A percentile compares a stretch with the other conserved stretches of the same genome.
Evolutionary conservation across 148 eudicot genomes (phyloP).

Genomic region (Vaccinium macrocarpon): DNA sequence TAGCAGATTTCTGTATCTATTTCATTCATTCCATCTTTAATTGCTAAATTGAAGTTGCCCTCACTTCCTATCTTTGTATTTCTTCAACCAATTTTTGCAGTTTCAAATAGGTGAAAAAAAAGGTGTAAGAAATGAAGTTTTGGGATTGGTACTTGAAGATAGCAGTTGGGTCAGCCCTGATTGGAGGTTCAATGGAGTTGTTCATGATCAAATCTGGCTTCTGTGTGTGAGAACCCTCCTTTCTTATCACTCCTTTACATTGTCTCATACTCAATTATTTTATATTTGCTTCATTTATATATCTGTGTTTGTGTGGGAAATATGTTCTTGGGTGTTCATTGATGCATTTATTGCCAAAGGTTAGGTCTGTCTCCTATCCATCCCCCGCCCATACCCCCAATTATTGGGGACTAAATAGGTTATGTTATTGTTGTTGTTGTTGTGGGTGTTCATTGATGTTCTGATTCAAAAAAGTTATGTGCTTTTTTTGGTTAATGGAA

Average conservation of each 20-base stretch:
- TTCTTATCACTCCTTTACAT: conserved; percentile 7
- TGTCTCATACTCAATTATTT: neutral
- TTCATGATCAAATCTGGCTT: too few relatives aligned
- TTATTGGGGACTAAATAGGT: too few relatives aligned
- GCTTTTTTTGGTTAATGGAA: neutral
- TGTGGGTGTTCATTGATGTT: neutral
- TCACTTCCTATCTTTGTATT: neutral
- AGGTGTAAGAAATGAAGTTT: too few relatives aligned
- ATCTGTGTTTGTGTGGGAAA: neutral
- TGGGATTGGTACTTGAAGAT: too few relatives aligned
- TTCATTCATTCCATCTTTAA: neutral
- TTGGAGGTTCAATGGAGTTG: too few relatives aligned
- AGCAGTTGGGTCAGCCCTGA: too few relatives aligned
- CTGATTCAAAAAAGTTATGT: neutral
- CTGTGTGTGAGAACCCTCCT: too few relatives aligned
- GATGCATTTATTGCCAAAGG: too few relatives aligned
- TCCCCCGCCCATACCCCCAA: too few relatives aligned
- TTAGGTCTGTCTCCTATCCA: too few relatives aligned
- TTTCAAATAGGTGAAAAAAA: neutral
- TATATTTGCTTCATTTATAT: neutral
- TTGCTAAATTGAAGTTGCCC: conserved; percentile 7
- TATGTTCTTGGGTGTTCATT: neutral
- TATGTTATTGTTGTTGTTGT: too few relatives aligned
- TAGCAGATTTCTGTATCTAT: neutral
- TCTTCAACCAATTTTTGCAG: conserved; percentile 5